Evolutionary conservation across 2,329 filamentous ascomycete species (phyloP), one percentile per base, ranked within the genome.

Genomic region (Aurifilum marmelostoma): DNA sequence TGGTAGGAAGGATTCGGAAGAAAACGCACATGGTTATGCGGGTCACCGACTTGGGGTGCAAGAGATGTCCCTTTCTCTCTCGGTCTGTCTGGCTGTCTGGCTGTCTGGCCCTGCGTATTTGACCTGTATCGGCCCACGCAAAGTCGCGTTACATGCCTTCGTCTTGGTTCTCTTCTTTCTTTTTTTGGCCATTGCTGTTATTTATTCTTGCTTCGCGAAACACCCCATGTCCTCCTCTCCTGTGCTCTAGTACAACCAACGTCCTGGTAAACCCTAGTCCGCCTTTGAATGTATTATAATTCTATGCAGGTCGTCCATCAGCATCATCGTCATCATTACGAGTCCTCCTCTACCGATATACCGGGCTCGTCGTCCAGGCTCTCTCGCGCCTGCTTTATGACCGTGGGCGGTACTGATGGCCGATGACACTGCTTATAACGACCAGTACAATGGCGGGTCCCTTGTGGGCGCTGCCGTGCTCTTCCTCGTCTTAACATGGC

Each of bases 401-500:
- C 56, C 39, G 54, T 61, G 50, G 43, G 32, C 32, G 67, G 68
- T 47, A 21, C 65, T 71, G 72, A 82, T 81, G 80, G 75, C 74
- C 69, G 71, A 67, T 39, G 54, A 71, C 64, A 64, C 76, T 63
- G 71, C 79, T 67, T 74, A 83, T 67, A 73, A 80, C 52, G 73
- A 70, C 41, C 79, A 82, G 70, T 77, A 80, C 73, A 83, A 83
- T 72, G 80, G 79, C 72, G 72, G 68, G 39, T 74, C 76, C 47
- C 73, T 84, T 65, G 74, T 83, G 32, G 75, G 68, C 68, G 79
- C 80, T 34, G 78, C 78, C 54, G 73, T 77, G 50, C 69, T 77
- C 21, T 78, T 84, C 59, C 76, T 84, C 60, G 72, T 71, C 24
- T 70, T 83, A 24, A 83, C 77, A 62, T 83, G 80, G 78, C 66